A percentile compares a stretch with the other conserved stretches of the same genome.
These are phyloP conservation scores for Aspergillus brunneoviolaceus DNA, from an alignment of 2,329 filamentous ascomycete species.

Conservation along the genomic window DNA sequence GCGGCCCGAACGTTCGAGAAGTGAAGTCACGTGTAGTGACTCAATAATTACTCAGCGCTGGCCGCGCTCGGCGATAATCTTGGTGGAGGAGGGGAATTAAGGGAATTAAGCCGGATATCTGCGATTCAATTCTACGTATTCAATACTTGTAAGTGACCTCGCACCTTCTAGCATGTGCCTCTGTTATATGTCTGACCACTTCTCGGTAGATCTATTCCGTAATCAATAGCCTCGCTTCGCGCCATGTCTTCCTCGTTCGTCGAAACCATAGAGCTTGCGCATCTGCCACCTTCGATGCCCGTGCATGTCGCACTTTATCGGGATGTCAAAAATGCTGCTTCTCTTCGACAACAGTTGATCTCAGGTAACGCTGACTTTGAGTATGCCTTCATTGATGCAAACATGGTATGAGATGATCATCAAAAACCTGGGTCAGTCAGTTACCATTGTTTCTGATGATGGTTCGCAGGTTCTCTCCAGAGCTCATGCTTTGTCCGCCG, in stretches of 20 bases:
- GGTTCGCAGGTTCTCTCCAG: slow-evolving; percentile 64
- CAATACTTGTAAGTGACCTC: background rate
- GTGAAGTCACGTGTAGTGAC: slow-evolving; percentile 21
- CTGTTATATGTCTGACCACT: background rate
- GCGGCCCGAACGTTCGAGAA: slow-evolving; percentile 40
- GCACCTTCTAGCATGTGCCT: background rate
- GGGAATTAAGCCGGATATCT: slow-evolving; percentile 1
- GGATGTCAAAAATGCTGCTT: slow-evolving; percentile 72
- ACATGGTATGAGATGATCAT: slow-evolving; percentile 56
- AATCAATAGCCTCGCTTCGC: background rate
- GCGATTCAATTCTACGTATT: too few relatives aligned
- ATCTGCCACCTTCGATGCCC: slow-evolving; percentile 66
- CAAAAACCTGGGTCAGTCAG: background rate
- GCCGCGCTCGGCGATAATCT: slow-evolving; percentile 14
- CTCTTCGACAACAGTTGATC: slow-evolving; percentile 80
- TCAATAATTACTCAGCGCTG: slow-evolving; percentile 14
- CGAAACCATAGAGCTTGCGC: slow-evolving; percentile 70
- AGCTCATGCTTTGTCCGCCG: slow-evolving; percentile 70
- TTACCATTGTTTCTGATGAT: slow-evolving; percentile 6
- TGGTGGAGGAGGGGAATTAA: slow-evolving; percentile 18
- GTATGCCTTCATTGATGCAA: slow-evolving; percentile 90
- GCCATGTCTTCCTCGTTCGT: slow-evolving; percentile 41
- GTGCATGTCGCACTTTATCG: slow-evolving; percentile 75
- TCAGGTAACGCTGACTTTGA: slow-evolving; percentile 80
- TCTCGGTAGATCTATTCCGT: background rate